Percentiles rank a stretch among this genome's conserved stretches.
phyloP scores from a whole-genome alignment of 495 filamentous ascomycete species.

The Aspergillus sclerotiicarbonarius region DNA sequence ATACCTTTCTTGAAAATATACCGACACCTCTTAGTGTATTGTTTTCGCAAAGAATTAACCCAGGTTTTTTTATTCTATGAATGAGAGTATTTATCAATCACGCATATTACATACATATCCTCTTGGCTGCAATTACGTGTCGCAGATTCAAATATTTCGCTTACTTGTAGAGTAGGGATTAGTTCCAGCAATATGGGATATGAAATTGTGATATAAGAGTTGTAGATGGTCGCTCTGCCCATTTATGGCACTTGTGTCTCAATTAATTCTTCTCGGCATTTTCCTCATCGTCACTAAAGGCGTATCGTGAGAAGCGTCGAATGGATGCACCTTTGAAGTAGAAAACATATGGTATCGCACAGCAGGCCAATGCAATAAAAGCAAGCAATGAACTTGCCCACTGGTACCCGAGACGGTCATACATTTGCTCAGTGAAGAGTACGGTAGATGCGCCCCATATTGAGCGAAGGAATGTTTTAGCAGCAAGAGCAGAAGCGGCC shows the following conservation, averaged over 20 bases:
- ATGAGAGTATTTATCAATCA: too few species aligned
- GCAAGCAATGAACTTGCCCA: slow-evolving; percentile 72
- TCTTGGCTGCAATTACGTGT: neutral
- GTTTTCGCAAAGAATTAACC: neutral
- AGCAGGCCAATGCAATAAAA: slow-evolving; percentile 70
- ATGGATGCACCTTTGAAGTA: slow-evolving; percentile 72
- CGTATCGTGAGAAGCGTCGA: slow-evolving; percentile 60
- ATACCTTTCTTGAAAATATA: too few species aligned
- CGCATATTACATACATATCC: neutral
- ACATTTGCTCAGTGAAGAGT: slow-evolving; percentile 82
- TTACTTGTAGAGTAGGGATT: neutral
- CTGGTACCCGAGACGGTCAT: slow-evolving; percentile 64
- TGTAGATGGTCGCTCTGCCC: neutral
- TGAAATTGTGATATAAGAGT: neutral
- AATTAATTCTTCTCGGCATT: slow-evolving; percentile 26
- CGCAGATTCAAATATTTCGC: neutral
- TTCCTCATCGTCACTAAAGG: slow-evolving; percentile 58
- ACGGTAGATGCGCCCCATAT: slow-evolving; percentile 77
- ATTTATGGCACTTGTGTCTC: neutral
- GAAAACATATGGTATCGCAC: slow-evolving; percentile 73
- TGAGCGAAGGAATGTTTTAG: slow-evolving; percentile 75
- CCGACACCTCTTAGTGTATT: neutral
- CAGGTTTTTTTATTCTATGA: too few species aligned
- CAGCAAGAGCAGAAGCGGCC: slow-evolving; percentile 81
- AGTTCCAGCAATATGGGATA: neutral